Evolutionary conservation across 495 filamentous ascomycete genomes (phyloP), one percentile per base, ranked within the genome.

Genomic region (Tuber indicum): DNA sequence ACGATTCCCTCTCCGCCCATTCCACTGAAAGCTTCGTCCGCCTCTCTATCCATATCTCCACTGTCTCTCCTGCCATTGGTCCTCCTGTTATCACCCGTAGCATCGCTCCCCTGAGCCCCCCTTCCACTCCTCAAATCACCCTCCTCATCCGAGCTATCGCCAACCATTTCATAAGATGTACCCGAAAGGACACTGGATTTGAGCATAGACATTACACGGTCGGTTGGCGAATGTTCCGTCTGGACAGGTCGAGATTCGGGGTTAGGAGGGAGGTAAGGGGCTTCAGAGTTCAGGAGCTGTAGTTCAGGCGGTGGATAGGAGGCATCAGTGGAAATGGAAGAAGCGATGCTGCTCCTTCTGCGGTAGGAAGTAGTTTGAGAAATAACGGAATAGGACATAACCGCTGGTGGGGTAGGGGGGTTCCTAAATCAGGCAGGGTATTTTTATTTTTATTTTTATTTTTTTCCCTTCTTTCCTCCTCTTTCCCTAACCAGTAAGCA

Each of bases 121-220:
- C 74, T 32, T 12, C 44, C 32, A 19, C 45, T 16, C 36, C 49
- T 45, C 26, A 71, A 73, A 74, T 39, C 43, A 32, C 42, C 42
- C 42, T 79, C 78, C 41, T 52, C 77, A 32, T 80, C 78, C 32
- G 77, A 47, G 14, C 79, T 78, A 21, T 74, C 79, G 41, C 79
- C 77, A n/a, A 80, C 77, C 77, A 80, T 80, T 72, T 80, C 71
- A 21, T 80, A 80, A 45, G 78, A 76, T 72, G 77, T 76, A 10
- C 74, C 74, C 71, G 77, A 80, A 70, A 69, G 77, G 19, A 76
- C 49, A 46, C 77, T 74, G 70, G 77, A 80, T 42, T 74, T 80
- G 43, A 72, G 71, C 36, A 49, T 79, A 32, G 74, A 52, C 47
- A 70, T 72, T 41, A 70, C 74, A 71, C 23, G 71, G 76, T 76